Evolutionary conservation across 495 filamentous ascomycete genomes (phyloP).

Genomic region (Penicillium ucsense): DNA sequence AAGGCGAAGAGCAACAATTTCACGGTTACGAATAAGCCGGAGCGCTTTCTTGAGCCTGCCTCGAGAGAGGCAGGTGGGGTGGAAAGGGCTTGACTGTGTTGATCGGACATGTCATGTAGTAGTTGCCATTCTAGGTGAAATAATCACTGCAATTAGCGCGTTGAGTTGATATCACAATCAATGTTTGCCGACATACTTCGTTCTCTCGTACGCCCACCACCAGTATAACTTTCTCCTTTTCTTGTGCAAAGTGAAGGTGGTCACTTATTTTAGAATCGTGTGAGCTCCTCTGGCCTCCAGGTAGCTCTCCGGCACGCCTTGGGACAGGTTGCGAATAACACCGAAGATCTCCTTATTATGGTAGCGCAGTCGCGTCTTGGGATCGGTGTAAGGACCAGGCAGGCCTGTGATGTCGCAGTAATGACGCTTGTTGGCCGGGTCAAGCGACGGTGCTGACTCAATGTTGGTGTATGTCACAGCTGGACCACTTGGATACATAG

Average conservation of each 20-base stretch:
- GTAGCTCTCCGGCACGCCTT: slow-evolving; percentile 75
- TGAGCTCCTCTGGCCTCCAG: slow-evolving; percentile 84
- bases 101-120: slow-evolving; percentile 40
- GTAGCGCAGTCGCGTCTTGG: slow-evolving; percentile 85
- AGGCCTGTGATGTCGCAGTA: slow-evolving; percentile 96
- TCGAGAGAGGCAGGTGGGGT: slow-evolving; percentile 70
- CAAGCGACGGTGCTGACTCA: slow-evolving; percentile 76
- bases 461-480: slow-evolving; percentile 90
- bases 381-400: slow-evolving; percentile 79
- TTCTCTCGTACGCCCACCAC: no score
- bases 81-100: slow-evolving; percentile 88
- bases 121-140: background rate
- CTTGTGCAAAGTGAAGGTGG: no score
- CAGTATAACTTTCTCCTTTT: no score
- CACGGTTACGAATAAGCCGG: slow-evolving; percentile 91
- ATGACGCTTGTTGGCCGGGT: slow-evolving; percentile 59
- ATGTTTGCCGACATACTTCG: no score
- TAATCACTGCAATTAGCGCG: background rate
- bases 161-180: no score
- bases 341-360: slow-evolving; percentile 83
- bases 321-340: slow-evolving; percentile 63
- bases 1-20: slow-evolving; percentile 42
- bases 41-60: slow-evolving; percentile 70
- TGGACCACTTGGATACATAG: slow-evolving; percentile 43
- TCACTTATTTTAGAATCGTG: slow-evolving; percentile 71